Base-by-base conservation (phyloP, 208 protist species). In the Crithidia mellificae region DNA sequence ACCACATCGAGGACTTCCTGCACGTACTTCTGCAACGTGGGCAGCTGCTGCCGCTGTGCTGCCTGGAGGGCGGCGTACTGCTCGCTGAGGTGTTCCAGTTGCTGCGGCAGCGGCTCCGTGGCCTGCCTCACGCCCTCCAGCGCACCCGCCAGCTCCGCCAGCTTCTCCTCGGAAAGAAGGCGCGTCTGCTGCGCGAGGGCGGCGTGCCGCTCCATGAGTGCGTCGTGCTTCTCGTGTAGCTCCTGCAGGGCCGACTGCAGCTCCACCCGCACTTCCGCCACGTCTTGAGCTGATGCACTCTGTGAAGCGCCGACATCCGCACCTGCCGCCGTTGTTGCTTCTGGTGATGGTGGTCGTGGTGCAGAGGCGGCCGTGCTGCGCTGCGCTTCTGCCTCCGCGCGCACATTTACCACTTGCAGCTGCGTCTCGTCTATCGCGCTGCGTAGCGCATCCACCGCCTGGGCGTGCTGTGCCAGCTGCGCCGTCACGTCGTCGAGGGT, bases 1-100 rank as follows among this genome's bases (percentile, higher is more conserved):
- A 77, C 56, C 27, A 65, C 56, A 7, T 65, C 58, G 24, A 69
- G 24, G 27, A 70, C 43, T 27, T 74, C 68, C 51, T 74, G 56
- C 47, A 77, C 63, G 30, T 70, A 70, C 71, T 61, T 63, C 55
- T 77, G 63, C 41, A 72, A 30, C 36, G 64, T 72, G 20, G 63
- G 62, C 30, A 71, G 58, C 57, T 77, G 72, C 44, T 77, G 57
- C 39, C 63, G 72, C 51, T 77, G 72, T 43, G 38, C n/a, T 20
- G 52, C 43, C n/a, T 72, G 56, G 19, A 72, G 39, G 9, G 62
- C 41, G 24, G 36, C 49, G 44, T 27, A 67, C 46, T 74, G 51
- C 2, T 74, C 68, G 2, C 30, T 27, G 38, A 68, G 68, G 22
- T 47, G 39, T 27, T 47, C 5, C 1, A 77, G 1, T 11, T 49